Conservation (phyloP, 768 basidiomycete genomes). For the Leccinum boreale region DNA sequence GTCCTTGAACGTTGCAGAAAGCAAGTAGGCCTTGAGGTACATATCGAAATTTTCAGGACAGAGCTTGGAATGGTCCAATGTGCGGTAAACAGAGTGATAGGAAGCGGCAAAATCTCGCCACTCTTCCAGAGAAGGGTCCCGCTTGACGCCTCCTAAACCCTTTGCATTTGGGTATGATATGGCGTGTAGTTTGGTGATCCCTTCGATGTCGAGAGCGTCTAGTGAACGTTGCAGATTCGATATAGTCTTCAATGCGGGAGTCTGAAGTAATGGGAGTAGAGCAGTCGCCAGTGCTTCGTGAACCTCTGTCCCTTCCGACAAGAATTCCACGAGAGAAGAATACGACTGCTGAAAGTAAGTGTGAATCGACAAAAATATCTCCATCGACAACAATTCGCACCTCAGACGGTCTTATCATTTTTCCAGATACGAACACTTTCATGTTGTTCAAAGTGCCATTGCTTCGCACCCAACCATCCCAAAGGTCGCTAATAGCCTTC, state of each 20-base stretch:
- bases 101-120: slow-evolving; percentile 61
- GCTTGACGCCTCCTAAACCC: slow-evolving; percentile 28
- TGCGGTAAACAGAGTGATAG: slow-evolving; percentile 41
- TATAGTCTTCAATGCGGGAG: slow-evolving; percentile 52
- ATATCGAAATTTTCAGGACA: slow-evolving; percentile 49
- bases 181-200: slow-evolving; percentile 48
- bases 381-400: slow-evolving; percentile 37
- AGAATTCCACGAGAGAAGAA: slow-evolving; percentile 9
- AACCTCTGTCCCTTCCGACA: slow-evolving; percentile 28
- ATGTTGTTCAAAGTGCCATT: slow-evolving; percentile 76
- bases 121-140: slow-evolving; percentile 59
- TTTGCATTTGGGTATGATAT: slow-evolving; percentile 12
- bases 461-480: slow-evolving; percentile 67
- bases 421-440: slow-evolving; percentile 71
- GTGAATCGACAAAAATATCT: slow-evolving; percentile 2
- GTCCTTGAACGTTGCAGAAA: slow-evolving; percentile 96
- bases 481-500: slow-evolving; percentile 67
- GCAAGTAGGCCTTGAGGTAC: slow-evolving; percentile 70
- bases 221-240: slow-evolving; percentile 68
- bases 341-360: slow-evolving; percentile 3
- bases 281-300: slow-evolving; percentile 50
- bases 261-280: slow-evolving; percentile 44
- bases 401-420: slow-evolving; percentile 52
- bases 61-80: slow-evolving; percentile 38
- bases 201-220: slow-evolving; percentile 84